Percentiles rank a stretch among this genome's conserved stretches.
These are phyloP conservation scores for Martensiomyces pterosporus DNA, from an alignment of 192 early-diverging fungal genomes.

Conservation along the genomic window DNA sequence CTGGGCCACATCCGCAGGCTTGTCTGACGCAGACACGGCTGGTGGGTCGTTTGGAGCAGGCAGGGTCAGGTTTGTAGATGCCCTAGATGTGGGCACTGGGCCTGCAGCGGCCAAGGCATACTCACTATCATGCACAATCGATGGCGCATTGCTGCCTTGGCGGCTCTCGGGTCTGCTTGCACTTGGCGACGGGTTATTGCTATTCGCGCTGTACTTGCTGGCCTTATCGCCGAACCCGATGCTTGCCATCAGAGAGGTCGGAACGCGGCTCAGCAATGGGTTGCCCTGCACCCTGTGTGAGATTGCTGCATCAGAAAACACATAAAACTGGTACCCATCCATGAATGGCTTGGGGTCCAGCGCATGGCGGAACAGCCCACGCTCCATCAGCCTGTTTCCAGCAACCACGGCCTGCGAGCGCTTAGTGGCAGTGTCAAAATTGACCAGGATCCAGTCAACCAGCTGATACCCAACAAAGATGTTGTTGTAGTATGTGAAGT, in stretches of 20 bases:
- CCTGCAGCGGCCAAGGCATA: neutral
- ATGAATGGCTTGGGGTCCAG: conserved; percentile 64
- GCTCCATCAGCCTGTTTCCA: conserved; percentile 73
- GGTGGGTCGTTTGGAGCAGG: too few relatives aligned
- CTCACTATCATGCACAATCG: conserved; percentile 17
- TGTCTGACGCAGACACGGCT: too few relatives aligned
- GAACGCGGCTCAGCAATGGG: conserved; percentile 5
- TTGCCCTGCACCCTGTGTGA: conserved; percentile 3
- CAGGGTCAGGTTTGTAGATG: neutral
- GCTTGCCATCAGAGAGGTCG: conserved; percentile 16
- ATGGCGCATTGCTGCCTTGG: conserved; percentile 41
- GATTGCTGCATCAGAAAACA: conserved; percentile 25
- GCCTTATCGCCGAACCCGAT: conserved; percentile 19
- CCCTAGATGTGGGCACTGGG: neutral
- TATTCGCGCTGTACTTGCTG: conserved; percentile 7
- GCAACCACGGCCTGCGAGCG: conserved; percentile 72
- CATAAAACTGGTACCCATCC: conserved; percentile 90
- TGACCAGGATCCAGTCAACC: conserved; percentile 82
- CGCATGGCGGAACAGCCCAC: conserved; percentile 66
- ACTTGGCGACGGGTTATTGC: conserved; percentile 25
- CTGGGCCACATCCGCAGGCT: too few relatives aligned
- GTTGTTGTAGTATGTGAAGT: conserved; percentile 65
- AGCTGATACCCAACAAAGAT: conserved; percentile 79
- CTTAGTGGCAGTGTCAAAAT: conserved; percentile 70
- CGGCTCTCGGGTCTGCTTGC: conserved; percentile 41